These are phyloP conservation scores for Volvox africanus DNA, from an alignment of 139 green algal genomes.

Conservation along the genomic window DNA sequence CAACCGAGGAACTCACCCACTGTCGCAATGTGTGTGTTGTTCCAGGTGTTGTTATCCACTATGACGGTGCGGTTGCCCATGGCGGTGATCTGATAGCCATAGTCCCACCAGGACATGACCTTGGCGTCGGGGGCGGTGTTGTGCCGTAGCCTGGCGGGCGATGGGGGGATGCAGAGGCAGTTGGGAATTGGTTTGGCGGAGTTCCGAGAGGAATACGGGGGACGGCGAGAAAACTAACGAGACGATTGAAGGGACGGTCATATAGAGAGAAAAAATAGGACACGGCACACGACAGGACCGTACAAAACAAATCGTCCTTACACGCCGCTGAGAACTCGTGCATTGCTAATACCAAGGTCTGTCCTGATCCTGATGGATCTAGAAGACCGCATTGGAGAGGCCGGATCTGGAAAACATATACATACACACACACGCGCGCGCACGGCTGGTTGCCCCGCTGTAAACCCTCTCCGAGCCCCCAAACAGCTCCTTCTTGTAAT, in stretches of 20 bases:
- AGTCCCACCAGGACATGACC: conserved; percentile 93
- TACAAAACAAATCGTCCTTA: no score
- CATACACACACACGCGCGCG: no score
- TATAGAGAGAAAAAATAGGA: not conserved
- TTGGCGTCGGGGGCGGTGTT: conserved; percentile 90
- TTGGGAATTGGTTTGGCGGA: not conserved
- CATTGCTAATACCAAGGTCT: no score
- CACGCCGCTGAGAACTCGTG: no score
- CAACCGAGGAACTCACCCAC: not conserved
- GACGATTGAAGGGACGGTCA: not conserved
- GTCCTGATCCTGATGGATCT: no score
- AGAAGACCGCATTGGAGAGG: no score
- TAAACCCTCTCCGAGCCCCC: no score
- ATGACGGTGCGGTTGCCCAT: conserved; percentile 94
- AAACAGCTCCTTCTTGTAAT: no score
- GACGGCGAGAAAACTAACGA: not conserved
- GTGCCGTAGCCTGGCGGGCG: conserved; percentile 83
- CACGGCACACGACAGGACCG: no score
- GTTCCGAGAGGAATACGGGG: not conserved
- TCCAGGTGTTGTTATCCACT: conserved; percentile 98
- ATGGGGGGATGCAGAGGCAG: not conserved
- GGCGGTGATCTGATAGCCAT: conserved; percentile 95
- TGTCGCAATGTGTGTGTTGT: conserved; percentile 96
- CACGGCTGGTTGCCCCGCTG: no score
- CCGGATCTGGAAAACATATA: no score